Base-by-base conservation (phyloP, 768 basidiomycete species). In the Suillus lakei region DNA sequence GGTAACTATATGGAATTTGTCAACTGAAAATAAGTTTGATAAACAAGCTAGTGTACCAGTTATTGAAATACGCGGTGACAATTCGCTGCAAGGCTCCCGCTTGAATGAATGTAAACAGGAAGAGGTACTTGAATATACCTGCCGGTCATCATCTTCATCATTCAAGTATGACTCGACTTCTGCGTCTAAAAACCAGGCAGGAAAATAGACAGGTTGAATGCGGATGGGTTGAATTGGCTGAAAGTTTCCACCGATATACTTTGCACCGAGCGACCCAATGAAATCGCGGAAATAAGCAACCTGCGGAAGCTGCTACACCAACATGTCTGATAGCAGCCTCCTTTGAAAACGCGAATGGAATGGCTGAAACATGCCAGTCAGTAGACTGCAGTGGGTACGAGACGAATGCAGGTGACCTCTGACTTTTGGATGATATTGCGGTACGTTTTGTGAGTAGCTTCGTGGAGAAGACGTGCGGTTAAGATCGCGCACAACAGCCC, bases 121-220 rank as follows among this genome's bases (percentile, higher is more conserved):
- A 28, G 38, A 59, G 10, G 12, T 28, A 8, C 26, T 13, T 41
- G 18, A 21, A 41, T 59, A 41, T 59, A 59, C 58, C 58, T 59
- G 58, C 9, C 58, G 58, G 26, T 41, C 58, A 4, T 41, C 26
- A 41, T 23, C 58, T 6, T 38, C 39, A 41, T 41, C 58, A 30
- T 39, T 36, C 26, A 72, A 55, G 54, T 70, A 65, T 46, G 72
- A 64, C 68, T 83, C 76, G 21, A 86, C 69, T 71, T 88, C 85
- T 10, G 81, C 85, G 67, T 86, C 85, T 36, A 90, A 74, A 36
- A 87, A 77, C 89, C 89, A 91, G 13, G 80, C 83, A 4, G 89
- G 89, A 60, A 88, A 84, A 71, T 90, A 91, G 3, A 87, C 74
- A 8, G 88, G 82, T 54, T 81, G 76, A 30, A 87, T 79, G 28